A percentile compares a stretch with the other conserved stretches of the same genome.
phyloP scores from a whole-genome alignment of 1,284 basidiomycete genomes.

The Malassezia equina region DNA sequence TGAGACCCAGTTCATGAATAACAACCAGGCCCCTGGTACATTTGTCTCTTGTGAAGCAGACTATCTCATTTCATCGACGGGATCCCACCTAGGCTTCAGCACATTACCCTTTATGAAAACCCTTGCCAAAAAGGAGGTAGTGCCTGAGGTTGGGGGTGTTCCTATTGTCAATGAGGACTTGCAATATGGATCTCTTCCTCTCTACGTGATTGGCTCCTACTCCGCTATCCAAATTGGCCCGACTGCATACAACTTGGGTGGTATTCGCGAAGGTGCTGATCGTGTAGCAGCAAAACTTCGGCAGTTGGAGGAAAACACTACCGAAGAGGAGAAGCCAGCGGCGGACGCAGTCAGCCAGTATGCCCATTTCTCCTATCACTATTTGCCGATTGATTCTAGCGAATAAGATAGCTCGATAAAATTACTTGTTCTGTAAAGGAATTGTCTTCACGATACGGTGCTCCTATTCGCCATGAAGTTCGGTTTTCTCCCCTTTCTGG shows the following conservation, averaged over 20 bases:
- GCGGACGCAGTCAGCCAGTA: background rate
- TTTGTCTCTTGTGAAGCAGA: slow-evolving; percentile 10
- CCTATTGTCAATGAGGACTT: slow-evolving; percentile 45
- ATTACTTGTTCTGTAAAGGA: background rate
- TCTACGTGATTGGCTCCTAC: slow-evolving; percentile 46
- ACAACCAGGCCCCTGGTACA: slow-evolving; percentile 5
- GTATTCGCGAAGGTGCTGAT: slow-evolving; percentile 48
- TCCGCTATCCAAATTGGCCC: slow-evolving; percentile 44
- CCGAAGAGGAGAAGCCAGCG: background rate
- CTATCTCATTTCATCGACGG: slow-evolving; percentile 45
- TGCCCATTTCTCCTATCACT: slow-evolving; percentile 4
- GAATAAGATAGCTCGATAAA: background rate
- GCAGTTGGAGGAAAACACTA: slow-evolving; percentile 5
- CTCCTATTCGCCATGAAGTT: background rate
- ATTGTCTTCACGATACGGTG: too few relatives aligned
- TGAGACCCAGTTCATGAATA: slow-evolving; percentile 7
- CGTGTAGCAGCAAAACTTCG: slow-evolving; percentile 38
- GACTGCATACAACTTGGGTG: slow-evolving; percentile 46
- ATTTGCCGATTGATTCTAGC: background rate
- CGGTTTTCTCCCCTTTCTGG: background rate
- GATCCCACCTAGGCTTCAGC: slow-evolving; percentile 28
- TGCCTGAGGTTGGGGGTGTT: slow-evolving; percentile 37
- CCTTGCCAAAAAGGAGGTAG: slow-evolving; percentile 23
- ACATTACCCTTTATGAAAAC: slow-evolving; percentile 31
- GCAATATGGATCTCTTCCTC: slow-evolving; percentile 36